Evolutionary conservation across 306 rosid genomes (phyloP).

Genomic region (Dryas octopetala): DNA sequence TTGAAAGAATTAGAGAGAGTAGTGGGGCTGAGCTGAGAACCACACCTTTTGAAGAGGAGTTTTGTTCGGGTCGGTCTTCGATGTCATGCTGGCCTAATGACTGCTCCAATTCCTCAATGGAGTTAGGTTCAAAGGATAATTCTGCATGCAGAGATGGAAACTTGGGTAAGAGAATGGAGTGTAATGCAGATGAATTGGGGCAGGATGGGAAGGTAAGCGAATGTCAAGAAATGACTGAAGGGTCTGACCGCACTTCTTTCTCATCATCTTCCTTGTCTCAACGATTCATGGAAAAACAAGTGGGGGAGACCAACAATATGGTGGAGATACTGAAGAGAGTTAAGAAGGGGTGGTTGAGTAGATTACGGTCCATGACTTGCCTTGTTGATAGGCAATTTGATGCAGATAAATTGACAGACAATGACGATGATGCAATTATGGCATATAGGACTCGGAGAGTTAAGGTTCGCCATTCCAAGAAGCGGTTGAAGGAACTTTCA

Average conservation of each 20-base stretch:
- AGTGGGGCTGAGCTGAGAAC: constrained; percentile 45
- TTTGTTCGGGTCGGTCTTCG: constrained; percentile 54
- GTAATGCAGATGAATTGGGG: constrained; percentile 38
- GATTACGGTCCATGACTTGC: constrained; percentile 67
- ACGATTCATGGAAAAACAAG: constrained; percentile 29
- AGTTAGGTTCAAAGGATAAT: constrained; percentile 33
- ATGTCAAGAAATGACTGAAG: constrained; percentile 35
- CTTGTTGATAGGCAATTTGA: constrained; percentile 46
- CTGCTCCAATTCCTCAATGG: constrained; percentile 32
- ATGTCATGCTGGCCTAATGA: constrained; percentile 43
- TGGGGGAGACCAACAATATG: constrained; percentile 23
- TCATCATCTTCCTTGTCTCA: constrained; percentile 41
- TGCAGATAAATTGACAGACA: constrained; percentile 28
- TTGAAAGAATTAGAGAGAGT: constrained; percentile 38
- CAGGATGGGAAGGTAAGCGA: constrained; percentile 30
- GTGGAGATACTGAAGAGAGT: constrained; percentile 21
- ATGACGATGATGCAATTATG: constrained; percentile 24
- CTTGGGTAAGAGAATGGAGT: constrained; percentile 22
- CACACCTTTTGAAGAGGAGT: constrained; percentile 47
- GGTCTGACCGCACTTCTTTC: constrained; percentile 24
- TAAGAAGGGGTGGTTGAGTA: constrained; percentile 63
- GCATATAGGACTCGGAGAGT: constrained; percentile 60
- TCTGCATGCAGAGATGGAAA: constrained; percentile 32
- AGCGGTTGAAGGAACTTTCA: constrained; percentile 75
- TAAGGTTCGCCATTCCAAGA: constrained; percentile 66